Evolutionary conservation across 805 yeast species (phyloP), one percentile per base, ranked within the genome.

Genomic region (Candida railenensis): DNA sequence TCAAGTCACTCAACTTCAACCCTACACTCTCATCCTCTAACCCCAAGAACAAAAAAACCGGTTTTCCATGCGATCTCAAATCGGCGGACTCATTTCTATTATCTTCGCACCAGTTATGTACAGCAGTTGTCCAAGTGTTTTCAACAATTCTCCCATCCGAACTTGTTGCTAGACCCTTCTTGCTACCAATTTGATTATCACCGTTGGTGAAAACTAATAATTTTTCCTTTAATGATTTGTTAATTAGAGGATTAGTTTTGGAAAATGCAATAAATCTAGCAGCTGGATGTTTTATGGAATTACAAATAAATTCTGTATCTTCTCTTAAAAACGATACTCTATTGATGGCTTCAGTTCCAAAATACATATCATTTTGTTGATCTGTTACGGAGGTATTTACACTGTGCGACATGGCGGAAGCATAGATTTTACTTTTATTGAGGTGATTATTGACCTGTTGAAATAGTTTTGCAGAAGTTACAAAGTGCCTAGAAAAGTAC

Each of bases 241-340:
- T 64, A 51, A 57, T 62, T 38, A 60, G 66, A 34, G 73, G 73
- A 52, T 55, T 56, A 37, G 58, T 67, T 28, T 54, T 50, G 2
- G 57, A 52, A 51, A 60, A 69, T 40, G 80, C 75, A 2, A 85
- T 58, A 47, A 84, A 77, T 43, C 78, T 63, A 1, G 88, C 65
- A 2, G 74, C 62, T 2, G 73, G 67, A 49, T 77, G 79, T 19
- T 51, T 52, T 16, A 78, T 61, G 3, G 82, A 78, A 36, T 59
- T 56, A 42, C 65, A 52, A 30, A 85, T 73, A 53, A 82, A 83
- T 22, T 69, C 75, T 15, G 63, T 39, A 57, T 85, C 80, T 20
- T 78, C 78, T 33, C 92, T 66, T 42, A 85, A 64, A 53, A 83
- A 86, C 15, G 85, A 77, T 4, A 85, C 79, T 47, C 92, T 65